Conservation (phyloP, 768 basidiomycete genomes). For the Royoungia palumana region DNA sequence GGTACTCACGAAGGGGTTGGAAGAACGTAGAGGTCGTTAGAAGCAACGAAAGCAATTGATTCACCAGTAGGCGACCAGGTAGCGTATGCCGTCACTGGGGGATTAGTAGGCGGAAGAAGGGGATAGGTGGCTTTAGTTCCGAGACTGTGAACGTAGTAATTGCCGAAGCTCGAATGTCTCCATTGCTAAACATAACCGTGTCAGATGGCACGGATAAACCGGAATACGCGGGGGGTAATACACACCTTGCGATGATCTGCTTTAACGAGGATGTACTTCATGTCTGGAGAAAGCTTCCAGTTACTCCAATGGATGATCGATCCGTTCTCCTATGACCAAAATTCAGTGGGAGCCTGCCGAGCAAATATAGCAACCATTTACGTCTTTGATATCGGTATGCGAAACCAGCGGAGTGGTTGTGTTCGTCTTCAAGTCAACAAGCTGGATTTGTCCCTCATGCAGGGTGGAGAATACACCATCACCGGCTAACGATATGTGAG, state of each 20-base stretch:
- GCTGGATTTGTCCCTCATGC: conserved; percentile 61
- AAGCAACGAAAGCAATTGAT: conserved; percentile 80
- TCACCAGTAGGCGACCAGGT: conserved; percentile 84
- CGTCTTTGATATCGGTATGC: conserved; percentile 59
- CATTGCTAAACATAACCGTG: conserved; percentile 65
- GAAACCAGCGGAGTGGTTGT: conserved; percentile 59
- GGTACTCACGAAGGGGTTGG: conserved; percentile 57
- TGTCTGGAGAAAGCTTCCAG: conserved; percentile 89
- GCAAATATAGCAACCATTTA: conserved; percentile 31
- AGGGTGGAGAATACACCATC: conserved; percentile 86
- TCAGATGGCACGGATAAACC: conserved; percentile 2
- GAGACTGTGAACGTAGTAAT: conserved; percentile 90
- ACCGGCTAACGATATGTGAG: conserved; percentile 57
- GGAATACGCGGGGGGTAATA: not conserved
- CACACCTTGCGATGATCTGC: conserved; percentile 68
- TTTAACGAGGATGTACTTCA: conserved; percentile 84
- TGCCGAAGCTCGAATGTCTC: conserved; percentile 87
- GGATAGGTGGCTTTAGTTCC: conserved; percentile 65
- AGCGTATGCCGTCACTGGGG: conserved; percentile 74
- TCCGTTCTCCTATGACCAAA: conserved; percentile 49
- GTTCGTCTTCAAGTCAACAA: conserved; percentile 80
- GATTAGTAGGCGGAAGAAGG: conserved; percentile 62
- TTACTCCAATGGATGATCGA: conserved; percentile 44
- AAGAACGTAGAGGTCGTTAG: conserved; percentile 88
- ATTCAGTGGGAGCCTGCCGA: not conserved